phyloP scores from a whole-genome alignment of 345 rosid genomes.

The Lenwebbia sp. region DNA sequence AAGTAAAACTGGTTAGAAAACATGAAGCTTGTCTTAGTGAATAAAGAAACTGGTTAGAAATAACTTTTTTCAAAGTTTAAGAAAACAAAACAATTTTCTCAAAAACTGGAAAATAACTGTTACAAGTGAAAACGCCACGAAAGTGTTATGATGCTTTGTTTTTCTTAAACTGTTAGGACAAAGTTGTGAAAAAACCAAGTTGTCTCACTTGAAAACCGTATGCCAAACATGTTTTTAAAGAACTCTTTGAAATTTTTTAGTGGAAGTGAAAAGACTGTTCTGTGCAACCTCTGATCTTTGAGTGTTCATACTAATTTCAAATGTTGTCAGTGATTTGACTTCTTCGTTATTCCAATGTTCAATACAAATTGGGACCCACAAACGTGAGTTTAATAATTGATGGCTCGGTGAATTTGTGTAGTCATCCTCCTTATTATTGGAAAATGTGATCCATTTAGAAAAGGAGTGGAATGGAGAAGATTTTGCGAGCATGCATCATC shows the following conservation, averaged over 20 bases:
- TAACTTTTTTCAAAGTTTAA: background rate
- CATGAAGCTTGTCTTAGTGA: background rate
- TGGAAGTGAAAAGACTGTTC: background rate
- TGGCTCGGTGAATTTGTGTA: background rate
- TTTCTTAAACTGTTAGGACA: background rate
- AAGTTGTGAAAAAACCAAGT: background rate
- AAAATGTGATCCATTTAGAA: background rate
- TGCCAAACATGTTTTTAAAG: background rate
- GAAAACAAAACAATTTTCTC: background rate
- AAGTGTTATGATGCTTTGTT: background rate
- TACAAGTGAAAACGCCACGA: background rate
- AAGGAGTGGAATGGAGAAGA: background rate
- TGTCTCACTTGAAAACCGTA: background rate
- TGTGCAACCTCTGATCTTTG: background rate
- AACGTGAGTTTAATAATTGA: background rate
- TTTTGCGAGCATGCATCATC: background rate
- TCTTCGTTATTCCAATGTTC: background rate
- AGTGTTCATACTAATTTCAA: background rate
- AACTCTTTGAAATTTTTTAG: background rate
- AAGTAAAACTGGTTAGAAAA: background rate
- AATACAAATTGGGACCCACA: background rate
- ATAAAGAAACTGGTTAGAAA: background rate
- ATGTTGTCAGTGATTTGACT: background rate
- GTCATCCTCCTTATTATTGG: background rate
- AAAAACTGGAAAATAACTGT: background rate